Evolutionary conservation across 306 rosid genomes (phyloP).

Genomic region (Gillenia trifoliata): DNA sequence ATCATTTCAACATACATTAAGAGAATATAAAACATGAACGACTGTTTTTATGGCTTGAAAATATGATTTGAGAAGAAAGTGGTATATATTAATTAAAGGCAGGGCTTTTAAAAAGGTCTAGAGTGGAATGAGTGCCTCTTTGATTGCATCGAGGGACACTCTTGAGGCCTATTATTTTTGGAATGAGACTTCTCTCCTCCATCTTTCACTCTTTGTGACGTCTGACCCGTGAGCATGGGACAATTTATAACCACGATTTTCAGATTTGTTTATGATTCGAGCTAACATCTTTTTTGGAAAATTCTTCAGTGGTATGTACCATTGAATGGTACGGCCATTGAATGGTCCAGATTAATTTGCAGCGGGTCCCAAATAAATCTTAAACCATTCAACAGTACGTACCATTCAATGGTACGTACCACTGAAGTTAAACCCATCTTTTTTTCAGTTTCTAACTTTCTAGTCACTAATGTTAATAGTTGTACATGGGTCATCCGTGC

Average conservation of each 20-base stretch:
- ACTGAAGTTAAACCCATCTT: too few species aligned
- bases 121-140: conserved; percentile 39
- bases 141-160: conserved; percentile 30
- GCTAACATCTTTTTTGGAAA: too few species aligned
- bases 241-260: conserved; percentile 25
- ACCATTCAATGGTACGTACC: too few species aligned
- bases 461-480: conserved; percentile 7
- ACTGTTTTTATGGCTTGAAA: too few species aligned
- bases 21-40: too few species aligned
- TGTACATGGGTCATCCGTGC: conserved; percentile 19
- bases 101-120: conserved; percentile 27
- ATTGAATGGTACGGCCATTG: too few species aligned
- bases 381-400: too few species aligned
- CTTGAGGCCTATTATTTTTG: conserved; percentile 8
- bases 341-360: too few species aligned
- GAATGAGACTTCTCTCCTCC: conserved; percentile 28
- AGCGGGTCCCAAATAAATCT: too few species aligned
- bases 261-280: conserved; percentile 5
- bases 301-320: too few species aligned
- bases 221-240: conserved; percentile 5
- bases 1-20: too few species aligned
- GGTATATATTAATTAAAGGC: conserved; percentile 11
- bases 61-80: conserved; percentile 14
- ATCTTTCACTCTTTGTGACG: conserved; percentile 1
- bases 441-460: not conserved